Evolutionary conservation across 768 basidiomycete genomes (phyloP), one percentile per base, ranked within the genome.

Genomic region (Amanita rubescens): DNA sequence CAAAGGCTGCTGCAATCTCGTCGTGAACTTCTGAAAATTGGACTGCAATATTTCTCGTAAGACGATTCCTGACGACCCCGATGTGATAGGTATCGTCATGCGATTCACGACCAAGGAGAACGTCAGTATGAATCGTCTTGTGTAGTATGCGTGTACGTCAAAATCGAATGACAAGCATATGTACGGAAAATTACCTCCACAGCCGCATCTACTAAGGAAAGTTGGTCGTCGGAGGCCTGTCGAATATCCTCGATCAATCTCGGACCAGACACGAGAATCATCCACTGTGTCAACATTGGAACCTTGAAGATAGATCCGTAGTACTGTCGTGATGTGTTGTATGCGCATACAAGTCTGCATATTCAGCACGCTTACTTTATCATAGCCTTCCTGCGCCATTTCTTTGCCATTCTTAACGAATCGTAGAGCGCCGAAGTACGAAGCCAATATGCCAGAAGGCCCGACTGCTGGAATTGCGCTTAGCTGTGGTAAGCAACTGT

Each of bases 221-320:
- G 63, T 25, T 67, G 67, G 15, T 75, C 67, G 49, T 78, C 77
- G 4, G 72, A 67, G n/a, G 73, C 72, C 53, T 65, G 73, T 42
- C 73, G 70, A 20, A 81, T 57, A 39, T 78, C 75, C 5, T 79
- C 75, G n/a, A 77, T 63, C 33, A 69, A 65, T 22, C 64, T 54
- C 0, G 64, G 63, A 0, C 75, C 71, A 7, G 71, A 67, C 20
- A 75, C 63, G 7, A 80, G 60, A 17, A 79, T 67, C 10, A 72
- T 53, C 79, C 80, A 81, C 47, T 68, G 63, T 34, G 73, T 66
- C 34, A 76, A 59, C 45, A 65, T 64, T 0, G 78, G 64, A 3
- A 80, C 63, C 60, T 73, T 75, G 64, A 78, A 81, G 7, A 64
- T 54, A 24, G 57, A 53, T 34, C 60, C 59, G 19, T 57, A 60